phyloP scores from a whole-genome alignment of 371 early-diverging fungal species.

The Mortierella sp. region DNA sequence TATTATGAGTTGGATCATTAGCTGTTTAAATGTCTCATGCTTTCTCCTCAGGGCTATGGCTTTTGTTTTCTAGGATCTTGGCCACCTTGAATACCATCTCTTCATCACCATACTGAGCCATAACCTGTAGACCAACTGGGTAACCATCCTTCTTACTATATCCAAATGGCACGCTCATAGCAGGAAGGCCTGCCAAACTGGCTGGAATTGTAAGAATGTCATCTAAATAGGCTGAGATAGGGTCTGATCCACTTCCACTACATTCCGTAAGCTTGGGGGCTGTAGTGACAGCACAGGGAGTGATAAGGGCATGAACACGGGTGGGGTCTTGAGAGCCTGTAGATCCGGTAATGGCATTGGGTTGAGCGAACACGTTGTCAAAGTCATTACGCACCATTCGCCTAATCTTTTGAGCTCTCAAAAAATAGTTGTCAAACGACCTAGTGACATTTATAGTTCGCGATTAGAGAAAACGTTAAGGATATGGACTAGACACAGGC shows the following conservation, averaged over 20 bases:
- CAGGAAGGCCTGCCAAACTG: constrained; percentile 86
- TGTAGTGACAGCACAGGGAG: constrained; percentile 74
- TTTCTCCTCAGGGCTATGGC: too few species aligned
- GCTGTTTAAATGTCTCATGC: too few species aligned
- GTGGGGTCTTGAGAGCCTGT: constrained; percentile 9
- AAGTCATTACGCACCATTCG: constrained; percentile 85
- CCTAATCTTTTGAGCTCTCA: constrained; percentile 85
- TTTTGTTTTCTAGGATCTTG: constrained; percentile 44
- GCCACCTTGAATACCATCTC: constrained; percentile 60
- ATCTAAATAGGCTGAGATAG: constrained; percentile 74
- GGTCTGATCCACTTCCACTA: constrained; percentile 39
- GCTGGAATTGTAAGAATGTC: constrained; percentile 94
- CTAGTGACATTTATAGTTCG: constrained; percentile 34
- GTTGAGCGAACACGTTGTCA: constrained; percentile 70
- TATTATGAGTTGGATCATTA: too few species aligned
- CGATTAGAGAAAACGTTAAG: constrained; percentile 5
- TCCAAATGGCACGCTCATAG: constrained; percentile 72
- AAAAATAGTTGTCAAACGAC: constrained; percentile 72
- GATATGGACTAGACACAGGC: neutral
- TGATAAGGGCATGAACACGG: constrained; percentile 74
- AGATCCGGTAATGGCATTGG: constrained; percentile 56
- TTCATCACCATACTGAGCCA: constrained; percentile 88
- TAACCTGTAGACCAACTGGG: constrained; percentile 85
- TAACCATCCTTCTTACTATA: constrained; percentile 54
- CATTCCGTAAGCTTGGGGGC: constrained; percentile 66